Conservation (phyloP, 2,329 filamentous ascomycete species). For the Pseudopyricularia javanii region DNA sequence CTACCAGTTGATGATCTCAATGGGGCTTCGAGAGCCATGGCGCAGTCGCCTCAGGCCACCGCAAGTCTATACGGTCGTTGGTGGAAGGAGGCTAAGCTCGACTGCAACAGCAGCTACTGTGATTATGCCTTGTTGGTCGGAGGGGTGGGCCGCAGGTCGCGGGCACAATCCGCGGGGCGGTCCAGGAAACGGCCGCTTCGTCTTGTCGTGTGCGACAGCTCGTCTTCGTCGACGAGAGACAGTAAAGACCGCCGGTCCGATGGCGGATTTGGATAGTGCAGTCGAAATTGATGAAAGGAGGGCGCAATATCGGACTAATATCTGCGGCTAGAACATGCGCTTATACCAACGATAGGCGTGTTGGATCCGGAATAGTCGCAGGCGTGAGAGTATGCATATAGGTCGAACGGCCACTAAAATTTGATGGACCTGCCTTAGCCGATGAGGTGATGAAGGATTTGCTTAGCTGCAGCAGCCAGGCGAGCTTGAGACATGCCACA, state of each 20-base stretch:
- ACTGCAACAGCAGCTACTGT: neutral
- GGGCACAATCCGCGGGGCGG: neutral
- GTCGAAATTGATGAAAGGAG: neutral
- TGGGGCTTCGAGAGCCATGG: constrained; percentile 51
- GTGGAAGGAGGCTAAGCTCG: neutral
- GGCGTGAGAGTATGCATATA: neutral
- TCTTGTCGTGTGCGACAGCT: neutral
- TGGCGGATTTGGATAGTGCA: neutral
- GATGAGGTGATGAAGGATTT: neutral
- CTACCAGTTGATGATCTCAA: constrained; percentile 49
- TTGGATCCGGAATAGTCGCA: neutral
- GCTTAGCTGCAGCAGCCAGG: neutral
- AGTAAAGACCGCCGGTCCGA: neutral
- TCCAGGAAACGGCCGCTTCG: neutral
- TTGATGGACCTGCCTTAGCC: neutral
- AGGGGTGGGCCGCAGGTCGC: neutral
- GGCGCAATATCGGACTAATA: neutral
- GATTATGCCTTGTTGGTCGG: neutral
- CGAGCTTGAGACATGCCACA: neutral
- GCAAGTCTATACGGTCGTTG: neutral
- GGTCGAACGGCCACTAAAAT: constrained; percentile 1
- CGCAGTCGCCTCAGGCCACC: constrained; percentile 5
- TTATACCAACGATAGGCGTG: neutral
- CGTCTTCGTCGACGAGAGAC: neutral
- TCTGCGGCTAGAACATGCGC: neutral